phyloP scores from a whole-genome alignment of 345 rosid species.

The Heritiera littoralis region DNA sequence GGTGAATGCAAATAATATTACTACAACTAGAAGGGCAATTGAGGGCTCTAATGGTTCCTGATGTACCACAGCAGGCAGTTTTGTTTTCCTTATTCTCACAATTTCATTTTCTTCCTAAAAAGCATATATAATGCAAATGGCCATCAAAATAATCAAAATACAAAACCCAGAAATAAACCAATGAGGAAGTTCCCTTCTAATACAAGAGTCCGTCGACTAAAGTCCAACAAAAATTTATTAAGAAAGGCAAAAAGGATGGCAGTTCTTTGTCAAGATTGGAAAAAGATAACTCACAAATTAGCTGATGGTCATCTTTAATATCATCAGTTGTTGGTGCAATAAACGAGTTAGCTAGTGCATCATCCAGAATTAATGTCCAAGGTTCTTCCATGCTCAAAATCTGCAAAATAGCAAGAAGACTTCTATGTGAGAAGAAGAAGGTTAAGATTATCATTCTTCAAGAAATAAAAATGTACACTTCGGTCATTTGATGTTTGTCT shows the following conservation, averaged over 20 bases:
- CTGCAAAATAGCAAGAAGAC: conserved; percentile 35
- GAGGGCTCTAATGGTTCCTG: neutral
- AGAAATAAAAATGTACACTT: neutral
- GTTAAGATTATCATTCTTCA: neutral
- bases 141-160: neutral
- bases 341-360: conserved; percentile 92
- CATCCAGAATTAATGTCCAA: conserved; percentile 82
- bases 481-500: neutral
- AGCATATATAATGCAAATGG: neutral
- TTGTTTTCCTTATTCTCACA: neutral
- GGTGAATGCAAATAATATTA: too few relatives aligned
- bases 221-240: neutral
- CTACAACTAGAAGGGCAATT: neutral
- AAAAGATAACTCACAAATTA: conserved; percentile 61
- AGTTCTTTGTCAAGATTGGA: neutral
- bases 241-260: neutral
- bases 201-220: neutral
- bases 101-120: neutral
- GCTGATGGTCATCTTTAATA: conserved; percentile 82
- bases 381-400: conserved; percentile 65
- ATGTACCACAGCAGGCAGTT: neutral
- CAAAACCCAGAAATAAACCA: neutral
- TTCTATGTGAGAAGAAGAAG: neutral
- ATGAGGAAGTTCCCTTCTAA: neutral
- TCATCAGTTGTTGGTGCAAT: conserved; percentile 76